Conservation (phyloP, 352 stramenopile species). For the Phytopythium chamaehyphon region DNA sequence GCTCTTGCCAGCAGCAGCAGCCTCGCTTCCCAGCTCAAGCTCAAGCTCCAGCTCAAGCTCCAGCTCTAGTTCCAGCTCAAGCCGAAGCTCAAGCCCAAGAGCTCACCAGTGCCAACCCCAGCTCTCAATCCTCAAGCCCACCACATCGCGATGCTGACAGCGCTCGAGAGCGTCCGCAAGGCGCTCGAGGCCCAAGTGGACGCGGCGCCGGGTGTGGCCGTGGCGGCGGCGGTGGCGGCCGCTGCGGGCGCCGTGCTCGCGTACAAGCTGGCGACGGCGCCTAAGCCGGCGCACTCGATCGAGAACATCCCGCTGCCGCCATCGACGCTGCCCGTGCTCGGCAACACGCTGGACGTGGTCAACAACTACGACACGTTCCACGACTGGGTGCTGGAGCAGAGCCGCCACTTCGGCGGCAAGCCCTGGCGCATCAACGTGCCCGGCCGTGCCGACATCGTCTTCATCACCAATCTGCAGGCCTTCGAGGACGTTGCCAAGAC, state of each 20-base stretch:
- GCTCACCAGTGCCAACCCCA: no score
- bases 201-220: background rate
- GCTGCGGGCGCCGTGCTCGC: background rate
- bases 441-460: conserved; percentile 18
- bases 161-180: conserved; percentile 1
- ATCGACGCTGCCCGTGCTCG: conserved; percentile 23
- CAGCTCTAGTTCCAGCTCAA: no score
- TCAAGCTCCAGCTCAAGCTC: no score
- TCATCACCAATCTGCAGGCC: conserved; percentile 23
- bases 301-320: conserved; percentile 5
- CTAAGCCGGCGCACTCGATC: background rate
- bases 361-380: conserved; percentile 16
- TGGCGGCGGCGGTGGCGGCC: background rate
- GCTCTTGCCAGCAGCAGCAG: no score
- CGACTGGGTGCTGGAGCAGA: conserved; percentile 34
- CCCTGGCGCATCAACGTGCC: conserved; percentile 16
- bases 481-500: conserved; percentile 56
- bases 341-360: conserved; percentile 24
- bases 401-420: conserved; percentile 10
- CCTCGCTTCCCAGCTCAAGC: no score
- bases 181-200: background rate
- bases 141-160: background rate
- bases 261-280: background rate
- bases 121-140: background rate
- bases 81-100: no score